A percentile compares a stretch with the other conserved stretches of the same genome.
These are phyloP conservation scores for Paramarasmius palmivorus DNA, from an alignment of 1,284 basidiomycete species.

Conservation along the genomic window DNA sequence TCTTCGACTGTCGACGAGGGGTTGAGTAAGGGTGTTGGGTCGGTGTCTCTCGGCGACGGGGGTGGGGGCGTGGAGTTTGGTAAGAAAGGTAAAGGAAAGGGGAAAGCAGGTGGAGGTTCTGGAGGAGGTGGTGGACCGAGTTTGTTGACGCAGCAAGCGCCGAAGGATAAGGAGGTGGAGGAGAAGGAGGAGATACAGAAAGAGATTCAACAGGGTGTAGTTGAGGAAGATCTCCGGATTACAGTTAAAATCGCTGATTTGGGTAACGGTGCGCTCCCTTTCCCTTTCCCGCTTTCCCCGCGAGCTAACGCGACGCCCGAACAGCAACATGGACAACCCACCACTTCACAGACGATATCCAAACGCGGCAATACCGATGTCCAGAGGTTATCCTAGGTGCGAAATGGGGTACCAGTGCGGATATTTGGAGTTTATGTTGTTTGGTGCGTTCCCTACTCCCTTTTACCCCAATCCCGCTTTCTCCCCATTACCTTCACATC, in stretches of 20 bases:
- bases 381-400: constrained; percentile 97
- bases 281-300: constrained; percentile 10
- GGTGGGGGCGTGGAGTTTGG: constrained; percentile 33
- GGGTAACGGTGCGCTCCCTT: constrained; percentile 71
- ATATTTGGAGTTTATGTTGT: constrained; percentile 96
- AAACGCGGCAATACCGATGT: constrained; percentile 96
- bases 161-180: constrained; percentile 21
- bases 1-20: constrained; percentile 22
- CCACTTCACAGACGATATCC: constrained; percentile 95
- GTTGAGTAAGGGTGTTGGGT: constrained; percentile 51
- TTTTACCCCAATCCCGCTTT: constrained; percentile 4
- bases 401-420: constrained; percentile 91
- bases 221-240: constrained; percentile 69
- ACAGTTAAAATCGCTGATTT: constrained; percentile 99
- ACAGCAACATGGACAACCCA: constrained; percentile 85
- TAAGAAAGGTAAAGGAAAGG: constrained; percentile 12
- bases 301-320: neutral
- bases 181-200: neutral
- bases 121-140: too few relatives aligned
- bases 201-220: constrained; percentile 1
- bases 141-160: constrained; percentile 78
- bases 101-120: too few relatives aligned
- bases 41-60: too few relatives aligned
- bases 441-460: constrained; percentile 59
- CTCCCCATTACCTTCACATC: neutral